phyloP scores from a whole-genome alignment of 805 yeast genomes.

The Scheffersomyces amazonensis region DNA sequence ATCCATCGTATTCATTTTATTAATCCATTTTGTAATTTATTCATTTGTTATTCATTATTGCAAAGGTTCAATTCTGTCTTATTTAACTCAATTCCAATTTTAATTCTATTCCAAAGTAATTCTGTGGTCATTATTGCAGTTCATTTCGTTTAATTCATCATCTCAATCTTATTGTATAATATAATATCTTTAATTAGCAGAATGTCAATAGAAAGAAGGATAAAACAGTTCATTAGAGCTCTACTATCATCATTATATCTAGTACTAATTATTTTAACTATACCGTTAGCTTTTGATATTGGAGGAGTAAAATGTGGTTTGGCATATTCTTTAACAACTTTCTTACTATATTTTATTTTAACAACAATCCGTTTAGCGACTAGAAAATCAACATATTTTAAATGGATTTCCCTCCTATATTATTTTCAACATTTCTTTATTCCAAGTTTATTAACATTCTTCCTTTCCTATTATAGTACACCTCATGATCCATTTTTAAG shows the following conservation, averaged over 20 bases:
- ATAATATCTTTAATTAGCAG: too few species aligned
- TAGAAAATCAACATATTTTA: conserved; percentile 37
- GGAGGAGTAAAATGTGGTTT: conserved; percentile 92
- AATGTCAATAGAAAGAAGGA: conserved; percentile 2
- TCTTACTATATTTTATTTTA: conserved; percentile 57
- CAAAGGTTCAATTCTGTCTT: too few species aligned
- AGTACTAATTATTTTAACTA: conserved; percentile 68
- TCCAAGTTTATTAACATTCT: conserved; percentile 76
- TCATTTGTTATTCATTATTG: too few species aligned
- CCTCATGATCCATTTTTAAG: conserved; percentile 1
- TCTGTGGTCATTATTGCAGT: too few species aligned
- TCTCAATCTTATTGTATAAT: too few species aligned
- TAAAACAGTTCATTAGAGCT: conserved; percentile 6
- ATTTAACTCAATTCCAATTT: too few species aligned
- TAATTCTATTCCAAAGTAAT: too few species aligned
- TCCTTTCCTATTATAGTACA: conserved; percentile 49
- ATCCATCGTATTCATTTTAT: too few species aligned
- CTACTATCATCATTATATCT: conserved; percentile 47
- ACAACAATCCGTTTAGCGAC: conserved; percentile 69
- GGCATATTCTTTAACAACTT: conserved; percentile 69
- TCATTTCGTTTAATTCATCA: too few species aligned
- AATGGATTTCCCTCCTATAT: conserved; percentile 53
- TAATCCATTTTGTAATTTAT: too few species aligned
- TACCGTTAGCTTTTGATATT: conserved; percentile 90
- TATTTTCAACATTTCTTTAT: conserved; percentile 79